Evolutionary conservation across 2,329 filamentous ascomycete genomes (phyloP).

Genomic region (Fusarium sacchari): DNA sequence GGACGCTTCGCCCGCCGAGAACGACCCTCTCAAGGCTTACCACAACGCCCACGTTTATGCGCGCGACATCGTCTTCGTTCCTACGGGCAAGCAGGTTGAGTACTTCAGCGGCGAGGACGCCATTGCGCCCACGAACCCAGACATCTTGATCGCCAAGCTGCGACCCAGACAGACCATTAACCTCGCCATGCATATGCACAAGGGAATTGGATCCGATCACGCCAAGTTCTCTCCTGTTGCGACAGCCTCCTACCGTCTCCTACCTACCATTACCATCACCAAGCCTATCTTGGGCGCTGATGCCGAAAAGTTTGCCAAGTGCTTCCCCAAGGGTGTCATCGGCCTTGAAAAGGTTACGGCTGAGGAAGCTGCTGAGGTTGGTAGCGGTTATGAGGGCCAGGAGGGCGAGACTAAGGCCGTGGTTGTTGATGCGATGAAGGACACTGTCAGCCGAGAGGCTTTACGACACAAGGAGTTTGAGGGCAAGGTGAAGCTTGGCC

Average conservation of each 20-base stretch:
- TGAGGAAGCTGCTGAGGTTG: conserved; percentile 68
- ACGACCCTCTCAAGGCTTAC: conserved; percentile 86
- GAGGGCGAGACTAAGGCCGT: conserved; percentile 88
- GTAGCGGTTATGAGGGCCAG: conserved; percentile 76
- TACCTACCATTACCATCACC: conserved; percentile 87
- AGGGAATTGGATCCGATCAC: conserved; percentile 93
- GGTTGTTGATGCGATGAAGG: conserved; percentile 87
- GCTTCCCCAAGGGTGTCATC: conserved; percentile 92
- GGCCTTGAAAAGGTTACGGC: conserved; percentile 76
- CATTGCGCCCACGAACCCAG: conserved; percentile 84
- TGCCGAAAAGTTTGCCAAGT: conserved; percentile 87
- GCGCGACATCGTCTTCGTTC: conserved; percentile 78
- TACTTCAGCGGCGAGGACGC: conserved; percentile 74
- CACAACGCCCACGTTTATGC: conserved; percentile 86
- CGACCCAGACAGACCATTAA: conserved; percentile 89
- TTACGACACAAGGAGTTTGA: conserved; percentile 92
- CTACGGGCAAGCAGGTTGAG: conserved; percentile 76
- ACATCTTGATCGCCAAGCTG: conserved; percentile 94
- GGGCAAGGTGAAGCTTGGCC: conserved; percentile 92
- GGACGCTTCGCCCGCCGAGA: conserved; percentile 76
- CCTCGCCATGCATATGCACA: conserved; percentile 91
- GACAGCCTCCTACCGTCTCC: conserved; percentile 89
- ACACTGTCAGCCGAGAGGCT: conserved; percentile 94
- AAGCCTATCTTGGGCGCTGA: conserved; percentile 86
- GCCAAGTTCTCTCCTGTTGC: conserved; percentile 97